Conservation (phyloP, 768 basidiomycete genomes). For the Termitomyces sp. region DNA sequence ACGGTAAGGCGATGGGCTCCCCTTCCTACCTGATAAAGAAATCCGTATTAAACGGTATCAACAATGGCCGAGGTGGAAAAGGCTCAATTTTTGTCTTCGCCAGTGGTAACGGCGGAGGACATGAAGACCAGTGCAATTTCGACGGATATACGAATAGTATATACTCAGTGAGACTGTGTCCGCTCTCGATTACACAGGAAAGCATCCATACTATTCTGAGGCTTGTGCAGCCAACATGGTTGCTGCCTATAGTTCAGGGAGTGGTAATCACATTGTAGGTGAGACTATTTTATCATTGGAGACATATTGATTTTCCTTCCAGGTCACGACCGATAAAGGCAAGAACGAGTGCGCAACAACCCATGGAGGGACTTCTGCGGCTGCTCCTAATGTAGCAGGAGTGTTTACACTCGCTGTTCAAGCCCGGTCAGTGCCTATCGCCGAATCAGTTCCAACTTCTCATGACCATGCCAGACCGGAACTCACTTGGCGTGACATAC, state of each 20-base stretch:
- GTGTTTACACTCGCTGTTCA: slow-evolving; percentile 87
- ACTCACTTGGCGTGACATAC: slow-evolving; percentile 96
- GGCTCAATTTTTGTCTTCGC: slow-evolving; percentile 97
- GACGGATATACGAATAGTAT: slow-evolving; percentile 99
- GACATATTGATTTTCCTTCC: slow-evolving; percentile 7
- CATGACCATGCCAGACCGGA: slow-evolving; percentile 57
- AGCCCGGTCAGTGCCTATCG: slow-evolving; percentile 52
- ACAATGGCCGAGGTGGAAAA: slow-evolving; percentile 83
- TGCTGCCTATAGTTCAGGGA: slow-evolving; percentile 91
- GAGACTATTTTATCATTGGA: neutral
- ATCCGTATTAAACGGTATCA: slow-evolving; percentile 89
- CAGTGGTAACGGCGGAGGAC: slow-evolving; percentile 88
- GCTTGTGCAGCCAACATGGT: slow-evolving; percentile 95
- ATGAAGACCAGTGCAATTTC: slow-evolving; percentile 97
- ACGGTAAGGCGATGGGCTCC: slow-evolving; percentile 90
- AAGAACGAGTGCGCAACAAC: slow-evolving; percentile 70
- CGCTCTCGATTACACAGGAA: slow-evolving; percentile 86
- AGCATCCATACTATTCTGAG: slow-evolving; percentile 96
- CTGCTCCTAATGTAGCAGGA: slow-evolving; percentile 93
- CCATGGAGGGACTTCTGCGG: slow-evolving; percentile 98
- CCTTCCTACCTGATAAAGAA: slow-evolving; percentile 89
- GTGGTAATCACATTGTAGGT: slow-evolving; percentile 86
- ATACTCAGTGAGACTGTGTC: slow-evolving; percentile 92
- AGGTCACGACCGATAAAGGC: slow-evolving; percentile 96
- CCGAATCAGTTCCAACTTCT: neutral